A percentile compares a stretch with the other conserved stretches of the same genome.
Evolutionary conservation across 75 land plant genomes (phyloP).

Genomic region (Cunninghamia lanceolata): DNA sequence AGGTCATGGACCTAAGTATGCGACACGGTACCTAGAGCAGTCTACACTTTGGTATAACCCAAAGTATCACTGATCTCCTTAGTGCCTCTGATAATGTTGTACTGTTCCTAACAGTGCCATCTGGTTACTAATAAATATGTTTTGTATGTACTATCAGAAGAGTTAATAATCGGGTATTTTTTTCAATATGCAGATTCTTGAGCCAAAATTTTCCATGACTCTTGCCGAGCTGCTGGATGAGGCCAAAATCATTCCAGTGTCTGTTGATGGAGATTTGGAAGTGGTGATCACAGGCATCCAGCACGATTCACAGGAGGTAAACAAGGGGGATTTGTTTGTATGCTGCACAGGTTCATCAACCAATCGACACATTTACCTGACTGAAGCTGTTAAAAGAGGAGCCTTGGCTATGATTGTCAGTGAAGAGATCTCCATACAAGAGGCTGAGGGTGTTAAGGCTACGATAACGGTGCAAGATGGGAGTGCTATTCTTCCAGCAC

Average conservation of each 20-base stretch:
- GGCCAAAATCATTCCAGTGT: slow-evolving; percentile 79
- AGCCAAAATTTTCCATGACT: slow-evolving; percentile 69
- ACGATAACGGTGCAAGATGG: slow-evolving; percentile 80
- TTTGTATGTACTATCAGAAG: background rate
- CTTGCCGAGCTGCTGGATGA: slow-evolving; percentile 94
- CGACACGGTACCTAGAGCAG: background rate
- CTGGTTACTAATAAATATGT: background rate
- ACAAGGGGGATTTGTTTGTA: slow-evolving; percentile 81
- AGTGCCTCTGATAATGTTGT: background rate
- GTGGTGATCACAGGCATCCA: slow-evolving; percentile 78
- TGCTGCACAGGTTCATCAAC: slow-evolving; percentile 61
- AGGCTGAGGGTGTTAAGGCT: slow-evolving; percentile 61
- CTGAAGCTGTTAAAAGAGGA: slow-evolving; percentile 91
- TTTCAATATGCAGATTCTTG: slow-evolving; percentile 34
- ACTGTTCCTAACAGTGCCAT: background rate
- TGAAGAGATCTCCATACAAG: slow-evolving; percentile 67
- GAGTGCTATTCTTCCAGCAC: slow-evolving; percentile 49
- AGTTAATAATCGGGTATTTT: background rate
- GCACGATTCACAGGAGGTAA: slow-evolving; percentile 80
- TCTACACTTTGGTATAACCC: background rate
- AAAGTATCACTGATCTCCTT: background rate
- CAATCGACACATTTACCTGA: slow-evolving; percentile 60
- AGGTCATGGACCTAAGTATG: background rate
- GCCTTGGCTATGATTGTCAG: slow-evolving; percentile 85
- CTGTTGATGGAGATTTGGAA: slow-evolving; percentile 83